Evolutionary conservation across 2,329 filamentous ascomycete species (phyloP), one percentile per base, ranked within the genome.

Genomic region (Penicillium sp.): DNA sequence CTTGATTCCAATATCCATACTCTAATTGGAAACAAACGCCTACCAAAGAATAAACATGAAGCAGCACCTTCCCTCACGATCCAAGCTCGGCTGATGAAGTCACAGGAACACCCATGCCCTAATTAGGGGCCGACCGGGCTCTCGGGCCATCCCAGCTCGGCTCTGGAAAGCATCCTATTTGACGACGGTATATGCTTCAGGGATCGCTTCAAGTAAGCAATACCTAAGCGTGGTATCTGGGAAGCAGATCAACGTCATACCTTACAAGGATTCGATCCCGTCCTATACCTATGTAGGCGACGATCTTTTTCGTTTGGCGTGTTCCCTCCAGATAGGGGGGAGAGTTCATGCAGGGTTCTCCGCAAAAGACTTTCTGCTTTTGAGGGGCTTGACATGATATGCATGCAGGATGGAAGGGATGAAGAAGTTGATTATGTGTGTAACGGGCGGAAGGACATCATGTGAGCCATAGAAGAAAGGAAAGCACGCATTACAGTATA

Each of bases 281-380:
- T 10, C 35, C 35, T 33, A 24, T 19, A n/a, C n/a, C n/a, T n/a
- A 24, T 19, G 14, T 7, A 37, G 14, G 43, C 56, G 55, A 47
- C 49, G 56, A 61, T 61, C 59, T 37, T 10, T 22, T 52, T 39
- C 47, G 33, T 19, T 56, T 49, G 16, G 43, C 14, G 36, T 49
- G 44, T 36, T n/a, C 33, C n/a, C 24, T 49, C 55, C 36, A 31
- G 19, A 40, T n/a, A 47, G 57, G 36, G 49, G 55, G 40, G 51
- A 55, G 40, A 46, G 51, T 44, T 58, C 41, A 60, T 58, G 55
- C 51, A 58, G 46, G 51, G 58, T 50, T 55, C 41, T 35, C 27
- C 51, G 37, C 22, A 41, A 46, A 53, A 53, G 39, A 33, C 16
- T 35, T 44, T 18, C 18, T 27, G 39, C 33, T 49, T 19, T 22